Percentiles rank a stretch among this genome's conserved stretches.
phyloP scores from a whole-genome alignment of 495 filamentous ascomycete species.

The Umbilicaria muhlenbergii region DNA sequence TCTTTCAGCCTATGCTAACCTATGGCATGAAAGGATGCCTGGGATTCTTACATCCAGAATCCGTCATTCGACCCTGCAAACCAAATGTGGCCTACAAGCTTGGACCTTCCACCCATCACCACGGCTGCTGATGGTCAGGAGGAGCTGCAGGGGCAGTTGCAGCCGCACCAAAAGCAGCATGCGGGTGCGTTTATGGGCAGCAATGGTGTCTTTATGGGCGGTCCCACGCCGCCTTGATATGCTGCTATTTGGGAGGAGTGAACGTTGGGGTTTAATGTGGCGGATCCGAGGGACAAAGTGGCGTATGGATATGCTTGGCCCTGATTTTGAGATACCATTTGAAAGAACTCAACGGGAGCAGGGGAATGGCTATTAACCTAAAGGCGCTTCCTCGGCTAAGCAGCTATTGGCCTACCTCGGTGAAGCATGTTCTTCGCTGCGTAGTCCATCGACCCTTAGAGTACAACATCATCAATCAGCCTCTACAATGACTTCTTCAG shows the following conservation, averaged over 20 bases:
- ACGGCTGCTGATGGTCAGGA: conserved; percentile 2
- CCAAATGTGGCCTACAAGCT: conserved; percentile 29
- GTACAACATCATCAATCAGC: too few species aligned
- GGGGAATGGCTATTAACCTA: too few species aligned
- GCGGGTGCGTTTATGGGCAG: conserved; percentile 3
- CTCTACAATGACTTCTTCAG: too few species aligned
- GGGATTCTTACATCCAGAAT: conserved; percentile 40
- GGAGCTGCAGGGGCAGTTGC: neutral
- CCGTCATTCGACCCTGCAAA: conserved; percentile 28
- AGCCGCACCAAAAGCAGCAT: conserved; percentile 4
- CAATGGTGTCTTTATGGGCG: conserved; percentile 11
- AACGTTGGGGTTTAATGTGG: too few species aligned
- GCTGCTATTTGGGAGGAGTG: neutral
- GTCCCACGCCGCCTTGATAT: neutral
- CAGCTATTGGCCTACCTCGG: too few species aligned
- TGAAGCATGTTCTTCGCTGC: too few species aligned
- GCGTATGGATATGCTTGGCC: too few species aligned
- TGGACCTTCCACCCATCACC: conserved; percentile 12
- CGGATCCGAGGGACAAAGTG: too few species aligned
- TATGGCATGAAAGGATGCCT: conserved; percentile 28
- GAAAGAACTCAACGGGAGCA: too few species aligned
- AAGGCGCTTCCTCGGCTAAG: too few species aligned
- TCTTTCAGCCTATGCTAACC: neutral
- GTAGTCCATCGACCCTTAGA: too few species aligned
- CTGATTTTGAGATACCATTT: too few species aligned